Conservation (phyloP, 1,284 basidiomycete genomes). For the Spongiforma sp. region DNA sequence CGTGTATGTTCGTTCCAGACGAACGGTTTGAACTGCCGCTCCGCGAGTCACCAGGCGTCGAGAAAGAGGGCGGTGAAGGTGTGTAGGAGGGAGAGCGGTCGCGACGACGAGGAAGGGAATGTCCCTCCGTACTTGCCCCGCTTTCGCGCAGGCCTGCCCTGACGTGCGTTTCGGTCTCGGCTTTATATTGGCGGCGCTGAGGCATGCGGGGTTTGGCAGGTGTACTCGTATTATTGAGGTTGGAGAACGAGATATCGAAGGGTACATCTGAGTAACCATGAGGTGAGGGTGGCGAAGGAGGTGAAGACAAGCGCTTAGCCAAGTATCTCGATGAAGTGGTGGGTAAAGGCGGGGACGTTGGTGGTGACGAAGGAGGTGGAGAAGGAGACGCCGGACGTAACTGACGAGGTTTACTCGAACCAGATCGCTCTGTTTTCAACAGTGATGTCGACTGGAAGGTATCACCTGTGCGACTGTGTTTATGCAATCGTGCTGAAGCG, state of each 20-base stretch:
- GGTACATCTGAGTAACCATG: slow-evolving; percentile 15
- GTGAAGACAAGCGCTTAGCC: neutral
- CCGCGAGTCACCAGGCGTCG: slow-evolving; percentile 3
- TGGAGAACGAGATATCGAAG: slow-evolving; percentile 34
- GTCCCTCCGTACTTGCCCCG: neutral
- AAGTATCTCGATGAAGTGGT: neutral
- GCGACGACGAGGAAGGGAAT: neutral
- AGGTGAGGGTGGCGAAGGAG: slow-evolving; percentile 10
- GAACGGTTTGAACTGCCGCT: neutral
- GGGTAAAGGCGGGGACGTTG: neutral
- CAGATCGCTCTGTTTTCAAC: neutral
- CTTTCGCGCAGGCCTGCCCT: neutral
- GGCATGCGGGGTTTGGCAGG: slow-evolving; percentile 28
- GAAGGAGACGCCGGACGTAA: slow-evolving; percentile 4
- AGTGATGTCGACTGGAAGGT: neutral
- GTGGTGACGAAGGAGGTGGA: neutral
- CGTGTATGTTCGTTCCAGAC: neutral
- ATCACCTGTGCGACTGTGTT: neutral
- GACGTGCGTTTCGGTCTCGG: neutral
- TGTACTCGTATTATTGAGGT: slow-evolving; percentile 31
- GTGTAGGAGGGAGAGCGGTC: slow-evolving; percentile 16
- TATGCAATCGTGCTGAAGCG: neutral
- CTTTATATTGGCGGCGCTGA: slow-evolving; percentile 1
- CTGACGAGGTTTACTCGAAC: neutral
- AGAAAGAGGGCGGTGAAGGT: slow-evolving; percentile 26